A percentile compares a stretch with the other conserved stretches of the same genome.
phyloP scores from a whole-genome alignment of 1,284 basidiomycete genomes.

The Mixia osmundae region DNA sequence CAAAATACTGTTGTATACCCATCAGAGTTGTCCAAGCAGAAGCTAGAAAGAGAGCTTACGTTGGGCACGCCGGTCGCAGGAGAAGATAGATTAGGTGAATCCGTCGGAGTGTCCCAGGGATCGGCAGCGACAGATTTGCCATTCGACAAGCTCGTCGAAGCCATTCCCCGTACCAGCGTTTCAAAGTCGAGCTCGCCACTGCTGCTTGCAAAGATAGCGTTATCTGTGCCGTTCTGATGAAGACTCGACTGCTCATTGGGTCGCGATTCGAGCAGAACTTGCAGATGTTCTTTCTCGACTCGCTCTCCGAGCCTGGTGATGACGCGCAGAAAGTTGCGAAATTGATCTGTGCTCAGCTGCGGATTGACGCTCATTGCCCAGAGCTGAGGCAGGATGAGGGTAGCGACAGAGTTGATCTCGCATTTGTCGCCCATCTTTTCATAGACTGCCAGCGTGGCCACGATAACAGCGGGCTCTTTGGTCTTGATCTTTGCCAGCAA shows the following conservation, averaged over 20 bases:
- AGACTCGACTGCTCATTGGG: too few relatives aligned
- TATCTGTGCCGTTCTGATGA: too few relatives aligned
- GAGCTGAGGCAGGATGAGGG: slow-evolving; percentile 70
- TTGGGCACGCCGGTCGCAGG: too few relatives aligned
- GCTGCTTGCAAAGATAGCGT: not conserved
- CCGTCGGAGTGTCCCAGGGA: too few relatives aligned
- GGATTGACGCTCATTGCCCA: slow-evolving; percentile 97
- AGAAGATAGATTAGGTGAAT: too few relatives aligned
- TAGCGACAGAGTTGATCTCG: slow-evolving; percentile 81
- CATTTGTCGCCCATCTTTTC: slow-evolving; percentile 92
- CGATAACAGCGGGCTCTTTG: slow-evolving; percentile 77
- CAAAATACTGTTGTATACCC: too few relatives aligned
- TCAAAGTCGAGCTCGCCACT: slow-evolving; percentile 17
- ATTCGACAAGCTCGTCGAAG: too few relatives aligned
- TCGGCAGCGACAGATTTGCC: too few relatives aligned
- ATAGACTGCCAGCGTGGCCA: slow-evolving; percentile 80
- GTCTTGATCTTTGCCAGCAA: slow-evolving; percentile 83
- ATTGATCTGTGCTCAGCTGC: slow-evolving; percentile 68
- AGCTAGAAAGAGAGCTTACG: too few relatives aligned
- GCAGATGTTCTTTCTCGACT: slow-evolving; percentile 72
- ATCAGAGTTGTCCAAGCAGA: too few relatives aligned
- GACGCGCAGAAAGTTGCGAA: slow-evolving; percentile 27
- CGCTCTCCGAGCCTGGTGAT: slow-evolving; percentile 35
- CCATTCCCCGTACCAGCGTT: slow-evolving; percentile 12
- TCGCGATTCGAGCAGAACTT: too few relatives aligned